A percentile compares a stretch with the other conserved stretches of the same genome.
These are phyloP conservation scores for Pseudozyma thailandica DNA, from an alignment of 1,284 basidiomycete genomes.

Conservation along the genomic window DNA sequence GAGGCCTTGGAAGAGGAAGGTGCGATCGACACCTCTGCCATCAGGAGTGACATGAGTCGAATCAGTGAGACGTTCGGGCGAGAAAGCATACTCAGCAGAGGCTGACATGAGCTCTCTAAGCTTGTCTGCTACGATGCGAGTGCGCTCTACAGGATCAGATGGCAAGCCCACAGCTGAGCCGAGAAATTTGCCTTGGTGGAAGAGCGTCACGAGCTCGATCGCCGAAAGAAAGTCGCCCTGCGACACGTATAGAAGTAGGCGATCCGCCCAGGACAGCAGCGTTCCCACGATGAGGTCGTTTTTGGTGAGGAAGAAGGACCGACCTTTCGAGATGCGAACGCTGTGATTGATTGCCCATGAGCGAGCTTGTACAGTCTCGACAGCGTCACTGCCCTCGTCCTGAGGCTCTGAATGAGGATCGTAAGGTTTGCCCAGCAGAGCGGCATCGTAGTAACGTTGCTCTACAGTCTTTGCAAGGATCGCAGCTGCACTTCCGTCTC, in stretches of 20 bases:
- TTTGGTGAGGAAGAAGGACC: slow-evolving; percentile 80
- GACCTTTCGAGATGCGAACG: slow-evolving; percentile 84
- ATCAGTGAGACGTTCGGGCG: slow-evolving; percentile 91
- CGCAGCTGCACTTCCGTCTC: slow-evolving; percentile 68
- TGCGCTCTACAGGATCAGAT: slow-evolving; percentile 73
- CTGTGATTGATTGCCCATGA: slow-evolving; percentile 70
- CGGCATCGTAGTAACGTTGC: slow-evolving; percentile 40
- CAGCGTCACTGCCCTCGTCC: not conserved
- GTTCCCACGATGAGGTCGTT: slow-evolving; percentile 81
- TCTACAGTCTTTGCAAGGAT: slow-evolving; percentile 33
- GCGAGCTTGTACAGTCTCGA: not conserved
- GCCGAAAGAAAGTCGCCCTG: slow-evolving; percentile 88
- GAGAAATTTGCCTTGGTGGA: slow-evolving; percentile 83
- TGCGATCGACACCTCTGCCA: slow-evolving; percentile 90
- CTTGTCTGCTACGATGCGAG: slow-evolving; percentile 78
- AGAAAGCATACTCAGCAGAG: slow-evolving; percentile 89
- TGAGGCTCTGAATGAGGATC: slow-evolving; percentile 21
- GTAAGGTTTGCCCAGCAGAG: slow-evolving; percentile 26
- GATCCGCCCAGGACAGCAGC: slow-evolving; percentile 93
- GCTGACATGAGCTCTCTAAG: slow-evolving; percentile 85
- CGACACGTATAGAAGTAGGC: slow-evolving; percentile 84
- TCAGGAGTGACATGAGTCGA: slow-evolving; percentile 83
- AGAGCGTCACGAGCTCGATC: slow-evolving; percentile 84
- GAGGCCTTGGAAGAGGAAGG: slow-evolving; percentile 86
- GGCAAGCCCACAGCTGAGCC: slow-evolving; percentile 91